A percentile compares a stretch with the other conserved stretches of the same genome.
Conservation (phyloP, 352 stramenopile genomes). For the Globisporangium rhizosaccharum region DNA sequence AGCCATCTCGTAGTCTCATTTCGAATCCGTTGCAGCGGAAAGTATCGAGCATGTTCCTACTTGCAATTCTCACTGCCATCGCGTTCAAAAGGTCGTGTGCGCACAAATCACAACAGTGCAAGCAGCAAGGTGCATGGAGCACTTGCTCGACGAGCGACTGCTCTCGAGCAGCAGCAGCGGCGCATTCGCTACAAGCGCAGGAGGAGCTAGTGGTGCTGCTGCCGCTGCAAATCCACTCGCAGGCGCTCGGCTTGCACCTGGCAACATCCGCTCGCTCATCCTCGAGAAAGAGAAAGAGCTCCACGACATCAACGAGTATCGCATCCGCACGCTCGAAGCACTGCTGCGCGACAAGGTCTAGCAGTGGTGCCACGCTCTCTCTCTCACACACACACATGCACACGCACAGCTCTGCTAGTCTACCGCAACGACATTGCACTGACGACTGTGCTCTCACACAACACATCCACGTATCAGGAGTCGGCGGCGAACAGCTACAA, state of each 20-base stretch:
- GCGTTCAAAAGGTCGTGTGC: not conserved
- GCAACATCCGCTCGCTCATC: conserved; percentile 84
- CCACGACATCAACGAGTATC: conserved; percentile 91
- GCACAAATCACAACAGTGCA: not conserved
- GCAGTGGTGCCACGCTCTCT: conserved; percentile 2
- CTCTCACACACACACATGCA: not conserved
- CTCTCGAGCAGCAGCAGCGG: conserved; percentile 4
- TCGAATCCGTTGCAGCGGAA: not conserved
- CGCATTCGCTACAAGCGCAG: not conserved
- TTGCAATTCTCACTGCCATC: not conserved
- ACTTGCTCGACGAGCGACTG: conserved; percentile 10
- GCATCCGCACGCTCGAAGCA: conserved; percentile 73
- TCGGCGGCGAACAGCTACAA: conserved; percentile 39
- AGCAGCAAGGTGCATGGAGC: conserved; percentile 1
- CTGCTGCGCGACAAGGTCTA: conserved; percentile 71
- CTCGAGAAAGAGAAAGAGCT: conserved; percentile 89
- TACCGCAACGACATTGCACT: not conserved
- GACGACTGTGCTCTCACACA: not conserved
- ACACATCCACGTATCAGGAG: conserved; percentile 21
- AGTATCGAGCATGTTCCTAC: no score
- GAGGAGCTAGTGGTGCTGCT: not conserved
- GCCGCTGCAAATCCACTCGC: not conserved
- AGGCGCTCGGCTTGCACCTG: conserved; percentile 30
- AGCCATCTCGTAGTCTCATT: not conserved
- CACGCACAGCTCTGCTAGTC: not conserved